phyloP scores from a whole-genome alignment of 805 yeast species.

The Wickerhamiella hasegawae region DNA sequence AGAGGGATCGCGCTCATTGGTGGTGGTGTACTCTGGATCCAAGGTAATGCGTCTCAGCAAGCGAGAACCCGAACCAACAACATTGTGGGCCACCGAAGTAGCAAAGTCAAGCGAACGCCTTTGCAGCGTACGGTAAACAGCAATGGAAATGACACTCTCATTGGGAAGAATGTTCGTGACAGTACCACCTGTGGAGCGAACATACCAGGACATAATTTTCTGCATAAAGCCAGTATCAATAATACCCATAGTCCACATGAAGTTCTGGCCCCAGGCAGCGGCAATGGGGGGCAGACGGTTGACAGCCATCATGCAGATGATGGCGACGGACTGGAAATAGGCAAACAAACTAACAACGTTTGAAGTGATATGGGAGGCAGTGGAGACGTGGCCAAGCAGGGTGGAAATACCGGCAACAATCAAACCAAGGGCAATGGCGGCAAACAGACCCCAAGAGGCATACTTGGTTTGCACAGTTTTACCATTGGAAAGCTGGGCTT shows the following conservation, averaged over 20 bases:
- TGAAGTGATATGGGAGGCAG: slow-evolving; percentile 91
- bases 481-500: slow-evolving; percentile 71
- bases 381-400: slow-evolving; percentile 72
- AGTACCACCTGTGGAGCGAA: slow-evolving; percentile 63
- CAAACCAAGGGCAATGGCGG: slow-evolving; percentile 73
- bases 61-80: background rate
- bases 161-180: slow-evolving; percentile 62
- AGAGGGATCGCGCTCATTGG: slow-evolving; percentile 40
- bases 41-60: slow-evolving; percentile 6
- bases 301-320: slow-evolving; percentile 92
- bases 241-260: slow-evolving; percentile 91
- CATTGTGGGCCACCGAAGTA: slow-evolving; percentile 1
- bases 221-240: slow-evolving; percentile 67
- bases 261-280: slow-evolving; percentile 94
- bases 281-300: slow-evolving; percentile 89
- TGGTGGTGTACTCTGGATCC: slow-evolving; percentile 14
- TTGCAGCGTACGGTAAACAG: slow-evolving; percentile 51
- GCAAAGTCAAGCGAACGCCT: slow-evolving; percentile 12
- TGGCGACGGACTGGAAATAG: slow-evolving; percentile 85
- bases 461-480: slow-evolving; percentile 86
- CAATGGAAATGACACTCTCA: slow-evolving; percentile 50
- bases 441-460: slow-evolving; percentile 90
- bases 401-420: slow-evolving; percentile 77
- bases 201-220: slow-evolving; percentile 17
- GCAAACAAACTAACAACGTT: slow-evolving; percentile 84